phyloP scores from a whole-genome alignment of 345 rosid species.

The Gossypium mustelinum region DNA sequence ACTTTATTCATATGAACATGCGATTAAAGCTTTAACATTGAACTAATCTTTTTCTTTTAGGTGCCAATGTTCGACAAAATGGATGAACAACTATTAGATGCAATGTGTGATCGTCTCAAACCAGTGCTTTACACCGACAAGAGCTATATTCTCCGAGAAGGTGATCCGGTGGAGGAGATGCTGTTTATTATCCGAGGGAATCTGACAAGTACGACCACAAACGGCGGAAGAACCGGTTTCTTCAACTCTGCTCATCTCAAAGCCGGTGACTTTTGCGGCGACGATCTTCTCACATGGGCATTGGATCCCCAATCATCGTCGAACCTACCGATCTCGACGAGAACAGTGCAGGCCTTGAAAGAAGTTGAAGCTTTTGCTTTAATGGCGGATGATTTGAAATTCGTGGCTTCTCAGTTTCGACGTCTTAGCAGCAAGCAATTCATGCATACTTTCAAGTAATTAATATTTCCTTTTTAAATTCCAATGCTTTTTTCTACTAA shows the following conservation, averaged over 20 bases:
- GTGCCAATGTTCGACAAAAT: conserved; percentile 73
- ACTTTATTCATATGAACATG: neutral
- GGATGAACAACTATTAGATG: conserved; percentile 72
- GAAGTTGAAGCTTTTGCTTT: conserved; percentile 78
- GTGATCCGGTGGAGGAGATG: conserved; percentile 76
- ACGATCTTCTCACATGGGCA: conserved; percentile 69
- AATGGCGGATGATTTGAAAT: conserved; percentile 56
- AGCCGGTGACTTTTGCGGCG: conserved; percentile 71
- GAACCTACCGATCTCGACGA: conserved; percentile 52
- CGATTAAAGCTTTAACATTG: neutral
- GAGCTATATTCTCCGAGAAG: conserved; percentile 51
- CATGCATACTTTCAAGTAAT: conserved; percentile 60
- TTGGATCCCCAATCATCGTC: conserved; percentile 59
- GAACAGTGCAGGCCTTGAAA: conserved; percentile 57
- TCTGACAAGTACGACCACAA: conserved; percentile 47
- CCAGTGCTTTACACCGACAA: conserved; percentile 56
- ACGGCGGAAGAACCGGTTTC: conserved; percentile 66
- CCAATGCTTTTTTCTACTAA: neutral
- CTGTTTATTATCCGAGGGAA: conserved; percentile 64
- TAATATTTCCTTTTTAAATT: neutral
- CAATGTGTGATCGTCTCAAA: conserved; percentile 68
- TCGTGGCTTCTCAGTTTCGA: conserved; percentile 63
- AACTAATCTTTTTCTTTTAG: conserved; percentile 20
- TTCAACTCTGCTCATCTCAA: conserved; percentile 48
- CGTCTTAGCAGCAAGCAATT: conserved; percentile 60